A percentile compares a stretch with the other conserved stretches of the same genome.
These are phyloP conservation scores for Sporothrix pseudoabietina DNA, from an alignment of 2,329 filamentous ascomycete genomes.

Conservation along the genomic window DNA sequence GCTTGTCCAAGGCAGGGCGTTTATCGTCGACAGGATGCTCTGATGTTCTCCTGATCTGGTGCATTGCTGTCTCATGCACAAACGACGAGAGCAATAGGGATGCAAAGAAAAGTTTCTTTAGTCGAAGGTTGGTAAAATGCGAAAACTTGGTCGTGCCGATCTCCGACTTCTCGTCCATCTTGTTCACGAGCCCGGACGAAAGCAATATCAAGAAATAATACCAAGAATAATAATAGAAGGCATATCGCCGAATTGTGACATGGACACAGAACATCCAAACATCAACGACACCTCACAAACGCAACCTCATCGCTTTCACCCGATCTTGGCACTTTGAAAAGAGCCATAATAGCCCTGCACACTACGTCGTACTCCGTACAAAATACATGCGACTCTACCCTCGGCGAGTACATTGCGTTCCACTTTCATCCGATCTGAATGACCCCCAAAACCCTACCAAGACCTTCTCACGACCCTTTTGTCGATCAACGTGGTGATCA, in stretches of 20 bases:
- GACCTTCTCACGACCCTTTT: neutral
- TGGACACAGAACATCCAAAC: neutral
- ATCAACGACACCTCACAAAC: neutral
- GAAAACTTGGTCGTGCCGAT: neutral
- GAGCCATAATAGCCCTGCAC: neutral
- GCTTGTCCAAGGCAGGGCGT: neutral
- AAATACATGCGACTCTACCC: neutral
- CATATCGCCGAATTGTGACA: neutral
- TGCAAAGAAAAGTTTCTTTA: neutral
- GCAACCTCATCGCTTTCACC: neutral
- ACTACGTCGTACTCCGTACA: neutral
- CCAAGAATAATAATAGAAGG: neutral
- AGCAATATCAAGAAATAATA: neutral
- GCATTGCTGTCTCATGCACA: neutral
- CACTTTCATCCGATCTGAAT: conserved; percentile 20
- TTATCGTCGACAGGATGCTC: too few species aligned
- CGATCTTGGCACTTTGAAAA: neutral
- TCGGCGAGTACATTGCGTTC: neutral
- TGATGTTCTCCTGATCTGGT: too few species aligned
- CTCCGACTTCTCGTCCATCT: neutral
- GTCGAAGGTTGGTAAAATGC: neutral
- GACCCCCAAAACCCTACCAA: neutral
- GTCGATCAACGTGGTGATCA: conserved; percentile 26
- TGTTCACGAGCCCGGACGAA: neutral
- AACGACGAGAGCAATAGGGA: neutral